Evolutionary conservation across 768 basidiomycete genomes (phyloP), one percentile per base, ranked within the genome.

Genomic region (Podaxis sp.): DNA sequence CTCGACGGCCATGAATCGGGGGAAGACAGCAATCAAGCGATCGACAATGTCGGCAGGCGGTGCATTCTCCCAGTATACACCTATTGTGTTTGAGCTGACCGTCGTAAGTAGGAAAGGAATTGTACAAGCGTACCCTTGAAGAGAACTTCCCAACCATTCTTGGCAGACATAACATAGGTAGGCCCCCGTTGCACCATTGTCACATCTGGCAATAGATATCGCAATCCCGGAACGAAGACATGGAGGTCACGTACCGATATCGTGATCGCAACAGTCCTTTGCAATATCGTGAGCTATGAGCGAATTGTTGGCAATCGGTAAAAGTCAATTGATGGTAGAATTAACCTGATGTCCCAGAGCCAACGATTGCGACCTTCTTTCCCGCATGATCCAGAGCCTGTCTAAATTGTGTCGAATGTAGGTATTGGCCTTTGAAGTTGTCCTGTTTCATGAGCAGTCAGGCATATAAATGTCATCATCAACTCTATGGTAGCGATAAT

Each of bases 301-400:
- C 33, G 33, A 33, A 33, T 24, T 12, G 19, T 9, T 17, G n/a
- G n/a, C 17, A 33, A 9, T 19, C 17, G 55, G 60, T 11, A 2
- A 46, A 9, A 7, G 17, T 22, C 41, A 24, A 19, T 24, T 13
- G 24, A 24, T 15, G 22, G 9, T 6, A 19, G 6, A n/a, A 55
- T 68, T 3, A 46, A 75, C 75, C 75, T n/a, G 85, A 17, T 19
- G 82, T 87, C 46, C 85, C 84, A 17, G 88, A 81, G 15, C 89
- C 88, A 3, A 91, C 76, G 19, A 90, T 77, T 1, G 90, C 76
- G 6, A 82, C 87, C 65, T 84, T 88, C 76, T 89, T 89, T 6
- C 87, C 87, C 3, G 72, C 63, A 64, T 83, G 80, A 37, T 81
- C 82, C 2, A 72, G 64, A 0, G 84, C 84, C 6, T 75, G 74